phyloP scores from a whole-genome alignment of 2,329 filamentous ascomycete genomes.

The Aspergillus quadrilineatus region DNA sequence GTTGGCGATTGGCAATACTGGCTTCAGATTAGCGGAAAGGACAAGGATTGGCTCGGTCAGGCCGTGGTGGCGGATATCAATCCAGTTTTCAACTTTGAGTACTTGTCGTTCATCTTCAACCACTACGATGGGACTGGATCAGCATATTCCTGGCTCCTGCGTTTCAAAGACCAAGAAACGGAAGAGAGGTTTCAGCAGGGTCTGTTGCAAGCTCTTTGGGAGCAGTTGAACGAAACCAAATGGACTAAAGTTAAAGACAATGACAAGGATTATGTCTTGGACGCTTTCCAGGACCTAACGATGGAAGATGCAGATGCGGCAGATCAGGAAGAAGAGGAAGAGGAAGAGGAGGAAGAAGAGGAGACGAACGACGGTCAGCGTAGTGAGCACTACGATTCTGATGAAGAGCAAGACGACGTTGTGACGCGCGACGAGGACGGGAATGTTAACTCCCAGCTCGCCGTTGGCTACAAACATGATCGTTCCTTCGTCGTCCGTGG shows the following conservation, averaged over 20 bases:
- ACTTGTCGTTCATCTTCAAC: slow-evolving; percentile 98
- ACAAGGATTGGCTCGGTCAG: slow-evolving; percentile 83
- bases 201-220: slow-evolving; percentile 93
- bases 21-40: slow-evolving; percentile 76
- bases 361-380: slow-evolving; percentile 62
- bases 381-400: slow-evolving; percentile 72
- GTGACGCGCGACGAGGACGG: slow-evolving; percentile 68
- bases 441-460: slow-evolving; percentile 88
- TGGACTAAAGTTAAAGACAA: slow-evolving; percentile 91
- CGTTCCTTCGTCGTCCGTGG: slow-evolving; percentile 95
- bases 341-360: slow-evolving; percentile 61
- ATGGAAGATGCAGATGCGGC: slow-evolving; percentile 69
- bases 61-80: slow-evolving; percentile 87
- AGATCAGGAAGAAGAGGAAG: slow-evolving; percentile 54
- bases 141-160: slow-evolving; percentile 91
- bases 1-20: slow-evolving; percentile 93
- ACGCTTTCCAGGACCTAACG: slow-evolving; percentile 90
- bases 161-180: slow-evolving; percentile 79
- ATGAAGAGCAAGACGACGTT: slow-evolving; percentile 78
- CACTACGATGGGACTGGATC: slow-evolving; percentile 85
- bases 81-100: slow-evolving; percentile 98
- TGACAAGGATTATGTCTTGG: slow-evolving; percentile 89
- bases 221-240: slow-evolving; percentile 89
- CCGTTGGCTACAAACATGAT: slow-evolving; percentile 95
- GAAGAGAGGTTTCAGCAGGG: slow-evolving; percentile 89